These are phyloP conservation scores for Hymenoscyphus fraxineus DNA, from an alignment of 2,329 filamentous ascomycete species.

Conservation along the genomic window DNA sequence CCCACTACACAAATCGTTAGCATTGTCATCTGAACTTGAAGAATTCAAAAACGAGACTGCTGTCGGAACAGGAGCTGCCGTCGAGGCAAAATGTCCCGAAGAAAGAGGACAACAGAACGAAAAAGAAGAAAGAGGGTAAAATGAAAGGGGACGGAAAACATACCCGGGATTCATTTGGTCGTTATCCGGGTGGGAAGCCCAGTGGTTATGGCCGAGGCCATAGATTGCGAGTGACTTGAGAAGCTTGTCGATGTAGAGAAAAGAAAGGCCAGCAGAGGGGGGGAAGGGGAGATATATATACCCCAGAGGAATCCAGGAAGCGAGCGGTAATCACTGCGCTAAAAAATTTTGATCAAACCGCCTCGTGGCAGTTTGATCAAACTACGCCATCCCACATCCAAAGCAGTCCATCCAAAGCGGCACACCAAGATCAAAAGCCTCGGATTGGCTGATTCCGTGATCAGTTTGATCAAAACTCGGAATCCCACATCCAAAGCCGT, in stretches of 20 bases:
- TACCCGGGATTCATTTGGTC: neutral
- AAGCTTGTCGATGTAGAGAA: neutral
- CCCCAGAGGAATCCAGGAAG: neutral
- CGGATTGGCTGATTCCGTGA: neutral
- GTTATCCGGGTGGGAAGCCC: neutral
- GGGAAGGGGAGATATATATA: neutral
- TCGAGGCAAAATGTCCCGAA: neutral
- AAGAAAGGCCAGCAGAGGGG: neutral
- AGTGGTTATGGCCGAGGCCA: neutral
- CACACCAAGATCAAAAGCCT: neutral
- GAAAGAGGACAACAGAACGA: neutral
- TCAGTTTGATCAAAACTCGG: too few species aligned
- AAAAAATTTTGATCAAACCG: neutral
- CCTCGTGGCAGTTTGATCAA: too few species aligned
- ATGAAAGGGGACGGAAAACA: neutral
- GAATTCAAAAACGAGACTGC: neutral
- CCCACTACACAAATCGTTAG: neutral
- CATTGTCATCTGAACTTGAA: neutral
- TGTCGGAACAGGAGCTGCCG: neutral
- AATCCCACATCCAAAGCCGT: too few species aligned
- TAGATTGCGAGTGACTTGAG: neutral
- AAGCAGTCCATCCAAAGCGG: too few species aligned
- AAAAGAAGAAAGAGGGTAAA: neutral
- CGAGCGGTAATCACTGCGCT: neutral
- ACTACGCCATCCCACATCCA: too few species aligned